Conservation (phyloP, 176 grass and related monocot species). For the Aegilops umbellulata region DNA sequence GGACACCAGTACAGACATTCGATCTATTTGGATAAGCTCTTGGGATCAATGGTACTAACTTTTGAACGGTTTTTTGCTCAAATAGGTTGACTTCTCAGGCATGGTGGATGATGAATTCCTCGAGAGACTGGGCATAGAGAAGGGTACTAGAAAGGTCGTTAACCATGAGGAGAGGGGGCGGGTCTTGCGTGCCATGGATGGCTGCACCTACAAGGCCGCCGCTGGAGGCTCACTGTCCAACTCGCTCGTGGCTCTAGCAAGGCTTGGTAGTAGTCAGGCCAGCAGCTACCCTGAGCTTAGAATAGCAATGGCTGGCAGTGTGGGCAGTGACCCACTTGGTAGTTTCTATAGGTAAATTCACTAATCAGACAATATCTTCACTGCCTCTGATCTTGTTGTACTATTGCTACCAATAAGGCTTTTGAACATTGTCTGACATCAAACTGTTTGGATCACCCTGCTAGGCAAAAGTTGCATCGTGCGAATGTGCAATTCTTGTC, state of each 20-base stretch:
- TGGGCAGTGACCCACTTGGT: constrained; percentile 84
- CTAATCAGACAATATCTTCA: background rate
- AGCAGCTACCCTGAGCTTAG: constrained; percentile 56
- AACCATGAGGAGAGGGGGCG: constrained; percentile 90
- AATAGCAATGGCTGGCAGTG: constrained; percentile 80
- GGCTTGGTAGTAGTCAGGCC: constrained; percentile 51
- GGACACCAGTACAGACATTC: too few relatives aligned
- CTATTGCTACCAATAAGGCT: background rate
- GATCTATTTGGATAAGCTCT: too few relatives aligned
- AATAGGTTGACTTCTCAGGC: constrained; percentile 92
- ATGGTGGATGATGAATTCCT: constrained; percentile 79
- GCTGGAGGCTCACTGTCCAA: constrained; percentile 92
- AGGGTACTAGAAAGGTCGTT: constrained; percentile 79
- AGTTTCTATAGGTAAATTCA: constrained; percentile 81
- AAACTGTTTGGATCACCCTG: background rate
- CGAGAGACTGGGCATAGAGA: constrained; percentile 65
- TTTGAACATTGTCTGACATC: constrained; percentile 21
- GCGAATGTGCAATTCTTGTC: constrained; percentile 95
- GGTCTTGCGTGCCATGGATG: constrained; percentile 85
- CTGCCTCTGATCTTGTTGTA: background rate
- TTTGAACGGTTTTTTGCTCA: background rate
- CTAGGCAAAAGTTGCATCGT: constrained; percentile 65
- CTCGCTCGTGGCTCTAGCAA: constrained; percentile 77
- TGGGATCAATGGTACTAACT: constrained; percentile 19
- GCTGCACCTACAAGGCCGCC: constrained; percentile 92